A percentile compares a stretch with the other conserved stretches of the same genome.
phyloP scores from a whole-genome alignment of 1,284 basidiomycete genomes.

The Anthracocystis panici-leucophaei region DNA sequence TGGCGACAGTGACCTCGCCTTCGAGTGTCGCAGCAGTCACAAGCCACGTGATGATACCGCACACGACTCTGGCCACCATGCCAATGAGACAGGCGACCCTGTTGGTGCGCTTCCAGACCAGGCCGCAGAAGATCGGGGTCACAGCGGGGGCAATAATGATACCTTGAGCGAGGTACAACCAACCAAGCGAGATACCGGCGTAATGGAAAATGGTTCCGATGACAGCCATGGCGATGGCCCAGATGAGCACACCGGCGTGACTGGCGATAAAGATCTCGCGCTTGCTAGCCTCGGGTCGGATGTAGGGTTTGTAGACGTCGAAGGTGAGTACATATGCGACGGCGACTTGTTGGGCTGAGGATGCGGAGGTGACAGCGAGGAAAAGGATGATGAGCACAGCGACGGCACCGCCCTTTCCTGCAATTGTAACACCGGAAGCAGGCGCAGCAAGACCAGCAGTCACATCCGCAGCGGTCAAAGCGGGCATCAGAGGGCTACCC shows the following conservation, averaged over 20 bases:
- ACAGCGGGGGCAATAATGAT: conserved; percentile 86
- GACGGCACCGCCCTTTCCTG: conserved; percentile 78
- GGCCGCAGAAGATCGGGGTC: conserved; percentile 84
- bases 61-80: conserved; percentile 78
- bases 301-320: conserved; percentile 77
- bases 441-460: conserved; percentile 64
- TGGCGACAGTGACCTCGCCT: conserved; percentile 78
- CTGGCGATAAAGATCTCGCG: conserved; percentile 75
- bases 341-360: conserved; percentile 89
- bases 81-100: conserved; percentile 74
- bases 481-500: conserved; percentile 55
- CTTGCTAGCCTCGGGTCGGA: conserved; percentile 76
- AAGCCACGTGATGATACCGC: conserved; percentile 83
- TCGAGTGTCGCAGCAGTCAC: conserved; percentile 82
- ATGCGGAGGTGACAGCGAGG: conserved; percentile 79
- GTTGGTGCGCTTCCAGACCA: conserved; percentile 63
- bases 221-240: conserved; percentile 82
- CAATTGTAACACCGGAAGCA: conserved; percentile 78
- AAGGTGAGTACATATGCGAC: conserved; percentile 74
- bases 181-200: conserved; percentile 79
- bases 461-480: conserved; percentile 51
- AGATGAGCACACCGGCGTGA: conserved; percentile 76
- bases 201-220: conserved; percentile 84
- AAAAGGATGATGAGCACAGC: conserved; percentile 81
- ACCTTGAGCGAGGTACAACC: conserved; percentile 75